Evolutionary conservation across 345 rosid species (phyloP), one percentile per base, ranked within the genome.

Genomic region (Euclidium syriacum): DNA sequence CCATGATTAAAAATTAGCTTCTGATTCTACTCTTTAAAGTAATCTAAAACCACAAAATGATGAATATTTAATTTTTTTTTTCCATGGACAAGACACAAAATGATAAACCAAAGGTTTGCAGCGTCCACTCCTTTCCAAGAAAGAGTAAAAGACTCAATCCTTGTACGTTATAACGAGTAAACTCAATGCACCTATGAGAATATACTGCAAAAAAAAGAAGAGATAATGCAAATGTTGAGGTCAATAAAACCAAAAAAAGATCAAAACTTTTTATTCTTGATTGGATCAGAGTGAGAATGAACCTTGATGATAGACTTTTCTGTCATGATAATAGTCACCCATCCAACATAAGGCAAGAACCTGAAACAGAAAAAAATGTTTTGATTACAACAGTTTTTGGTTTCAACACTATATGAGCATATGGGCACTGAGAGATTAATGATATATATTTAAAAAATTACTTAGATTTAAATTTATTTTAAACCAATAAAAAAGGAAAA

Each of bases 321-420:
- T 1, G 98, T 92, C 94, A 92, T 92, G 43, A 92, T 75, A 26
- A 92, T 92, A n/a, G 98, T 92, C 50, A 85, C 91, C 96, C 97
- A 92, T 41, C 97, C 98, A 22, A 84, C 95, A 54, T 87, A 85
- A 33, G 97, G 96, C 66, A 89, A 70, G 76, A 87, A 89, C 67
- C 98, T 91, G 72, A 71, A 70, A 58, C 12, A 70, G 7, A 20
- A 34, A 8, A 70, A 15, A 55, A 16, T 46, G 30, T 47, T 30
- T n/a, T 53, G 29, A 58, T 39, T 2, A 6, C 12, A 26, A 46
- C 32, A 42, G 36, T 24, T 6, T 49, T 62, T 6, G 17, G 18
- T 11, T 58, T 19, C 32, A 16, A 59, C 9, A 42, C 6, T 18
- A 32, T 10, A 14, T n/a, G n/a, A n/a, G n/a, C 11, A 0, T 2